phyloP scores from a whole-genome alignment of 495 filamentous ascomycete species.

The Xylaria sp. region DNA sequence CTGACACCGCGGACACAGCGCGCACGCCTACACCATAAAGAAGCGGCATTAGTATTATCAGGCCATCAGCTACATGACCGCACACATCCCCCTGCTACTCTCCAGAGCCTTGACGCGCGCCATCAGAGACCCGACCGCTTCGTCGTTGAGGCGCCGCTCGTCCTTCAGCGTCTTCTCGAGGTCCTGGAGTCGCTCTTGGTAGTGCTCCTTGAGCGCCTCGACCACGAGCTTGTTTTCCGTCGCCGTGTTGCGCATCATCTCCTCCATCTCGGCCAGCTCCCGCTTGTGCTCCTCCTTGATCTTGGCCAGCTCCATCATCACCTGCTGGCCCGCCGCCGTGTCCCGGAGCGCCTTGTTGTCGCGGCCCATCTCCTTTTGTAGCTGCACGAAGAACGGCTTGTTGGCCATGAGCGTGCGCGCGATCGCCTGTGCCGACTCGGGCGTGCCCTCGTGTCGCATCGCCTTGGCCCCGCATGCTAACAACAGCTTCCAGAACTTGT shows the following conservation, averaged over 20 bases:
- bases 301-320: constrained; percentile 39
- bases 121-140: constrained; percentile 17
- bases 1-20: too few relatives aligned
- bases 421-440: constrained; percentile 39
- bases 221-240: constrained; percentile 37
- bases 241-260: constrained; percentile 34
- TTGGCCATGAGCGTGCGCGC: constrained; percentile 34
- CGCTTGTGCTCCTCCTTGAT: constrained; percentile 37
- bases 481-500: constrained; percentile 52
- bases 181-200: constrained; percentile 29
- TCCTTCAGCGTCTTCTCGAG: constrained; percentile 29
- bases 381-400: constrained; percentile 39
- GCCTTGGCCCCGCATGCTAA: constrained; percentile 37
- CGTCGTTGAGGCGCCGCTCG: constrained; percentile 33
- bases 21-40: too few relatives aligned
- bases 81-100: constrained; percentile 19
- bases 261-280: constrained; percentile 36
- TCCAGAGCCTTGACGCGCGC: constrained; percentile 29
- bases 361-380: constrained; percentile 50
- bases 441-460: constrained; percentile 36
- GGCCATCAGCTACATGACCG: constrained; percentile 33
- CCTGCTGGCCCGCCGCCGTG: constrained; percentile 45
- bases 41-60: not conserved
- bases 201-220: constrained; percentile 32
- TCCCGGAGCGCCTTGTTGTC: constrained; percentile 41